Evolutionary conservation across 352 stramenopile genomes (phyloP), one percentile per base, ranked within the genome.

Genomic region (Aphanomyces cochlioides): DNA sequence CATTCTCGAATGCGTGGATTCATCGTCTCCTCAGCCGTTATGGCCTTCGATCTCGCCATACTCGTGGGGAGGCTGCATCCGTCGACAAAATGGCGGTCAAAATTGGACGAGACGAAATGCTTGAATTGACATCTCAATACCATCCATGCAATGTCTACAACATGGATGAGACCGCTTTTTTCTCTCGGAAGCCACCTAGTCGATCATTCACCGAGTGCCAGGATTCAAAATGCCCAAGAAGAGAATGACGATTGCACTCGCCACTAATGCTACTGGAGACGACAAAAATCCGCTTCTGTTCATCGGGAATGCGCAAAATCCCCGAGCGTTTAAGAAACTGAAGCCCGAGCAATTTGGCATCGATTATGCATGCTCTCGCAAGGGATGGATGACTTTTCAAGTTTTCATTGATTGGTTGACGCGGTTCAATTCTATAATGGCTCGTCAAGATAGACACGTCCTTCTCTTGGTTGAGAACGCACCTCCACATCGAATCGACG

Each of bases 111-210:
- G 34, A 19, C 1, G 12, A 37, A 3, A 47, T 70, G 15, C 40
- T 43, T 3, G 21, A 7, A 10, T 43, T 67, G 28, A 73, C 66
- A 4, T 34, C 61, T 17, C n/a, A 19, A 10, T 73, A 75, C 36
- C 57, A 66, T 3, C 47, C 58, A 36, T 17, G 43, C 15, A 43
- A 70, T 41, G 66, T 70, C 28, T 73, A 60, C 72, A 75, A 75
- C 7, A 66, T 75, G n/a, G 56, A 75, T 19, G 65, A 73, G 47
- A 73, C 47, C 6, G 59, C 57, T 1, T 67, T 61, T 40, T 70
- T 67, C 50, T 75, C 70, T 43, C 15, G 43, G 8, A 48, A 48
- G 15, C 8, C 8, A 48, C 15, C 43, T 15, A 48, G 8, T 15
- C 8, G 8, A 48, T 48, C 43, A 15, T 15, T 48, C 8, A 15